Percentiles rank a stretch among this genome's conserved stretches.
Evolutionary conservation across 2,329 filamentous ascomycete species (phyloP).

Genomic region (Paecilomyces sp.): DNA sequence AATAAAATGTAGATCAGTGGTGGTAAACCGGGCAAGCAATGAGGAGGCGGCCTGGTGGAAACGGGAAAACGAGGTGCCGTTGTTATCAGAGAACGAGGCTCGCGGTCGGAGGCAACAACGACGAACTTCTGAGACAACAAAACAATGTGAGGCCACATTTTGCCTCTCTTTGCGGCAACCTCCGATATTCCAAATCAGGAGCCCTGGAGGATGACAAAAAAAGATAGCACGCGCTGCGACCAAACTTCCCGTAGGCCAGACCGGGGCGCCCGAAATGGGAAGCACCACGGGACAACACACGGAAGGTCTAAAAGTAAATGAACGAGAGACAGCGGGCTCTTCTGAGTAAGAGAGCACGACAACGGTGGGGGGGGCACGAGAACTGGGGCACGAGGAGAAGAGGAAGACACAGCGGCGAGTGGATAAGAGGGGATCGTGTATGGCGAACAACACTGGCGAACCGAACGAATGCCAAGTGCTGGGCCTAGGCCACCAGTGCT

Average conservation of each 20-base stretch:
- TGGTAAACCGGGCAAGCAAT: neutral
- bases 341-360: neutral
- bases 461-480: neutral
- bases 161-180: neutral
- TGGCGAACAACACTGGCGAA: neutral
- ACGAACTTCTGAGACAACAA: neutral
- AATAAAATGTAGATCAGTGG: conserved; percentile 12
- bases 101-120: neutral
- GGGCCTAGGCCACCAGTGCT: neutral
- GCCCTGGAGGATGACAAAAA: neutral
- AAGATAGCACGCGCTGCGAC: neutral
- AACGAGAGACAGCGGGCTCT: neutral
- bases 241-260: neutral
- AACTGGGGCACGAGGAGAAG: neutral
- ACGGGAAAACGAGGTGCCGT: neutral
- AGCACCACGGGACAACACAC: neutral
- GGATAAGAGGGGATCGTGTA: neutral
- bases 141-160: neutral
- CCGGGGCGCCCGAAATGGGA: neutral
- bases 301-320: neutral
- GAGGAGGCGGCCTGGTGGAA: neutral
- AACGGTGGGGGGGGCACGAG: neutral
- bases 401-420: neutral
- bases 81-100: neutral
- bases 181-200: neutral